A percentile compares a stretch with the other conserved stretches of the same genome.
These are phyloP conservation scores for Pestalotiopsis sp. DNA, from an alignment of 2,329 filamentous ascomycete species.

Conservation along the genomic window DNA sequence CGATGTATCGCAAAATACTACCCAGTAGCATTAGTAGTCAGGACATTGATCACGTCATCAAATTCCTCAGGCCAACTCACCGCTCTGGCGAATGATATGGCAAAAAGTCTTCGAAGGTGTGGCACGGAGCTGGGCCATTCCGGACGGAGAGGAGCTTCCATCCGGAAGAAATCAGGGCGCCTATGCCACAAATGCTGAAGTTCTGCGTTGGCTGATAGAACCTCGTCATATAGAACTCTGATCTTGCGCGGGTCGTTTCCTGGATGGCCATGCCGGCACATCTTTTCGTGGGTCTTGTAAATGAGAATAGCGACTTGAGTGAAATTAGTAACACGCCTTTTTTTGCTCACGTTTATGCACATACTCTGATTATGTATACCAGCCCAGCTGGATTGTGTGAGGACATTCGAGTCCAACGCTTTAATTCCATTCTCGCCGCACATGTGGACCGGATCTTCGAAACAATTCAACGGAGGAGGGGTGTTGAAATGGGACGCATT, in stretches of 20 bases:
- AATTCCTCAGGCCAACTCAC: neutral
- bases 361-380: slow-evolving; percentile 7
- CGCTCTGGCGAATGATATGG: slow-evolving; percentile 3
- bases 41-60: neutral
- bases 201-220: neutral
- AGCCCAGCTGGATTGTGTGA: slow-evolving; percentile 7
- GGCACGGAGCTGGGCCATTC: slow-evolving; percentile 5
- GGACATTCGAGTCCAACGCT: slow-evolving; percentile 1
- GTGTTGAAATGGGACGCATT: slow-evolving; percentile 1
- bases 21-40: neutral
- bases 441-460: neutral
- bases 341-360: neutral
- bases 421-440: neutral
- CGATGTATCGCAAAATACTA: slow-evolving; percentile 4
- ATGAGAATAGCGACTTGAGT: neutral
- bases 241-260: neutral
- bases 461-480: slow-evolving; percentile 2
- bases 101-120: slow-evolving; percentile 1
- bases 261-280: neutral
- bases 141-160: slow-evolving; percentile 1
- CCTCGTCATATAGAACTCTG: neutral
- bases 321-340: neutral
- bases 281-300: slow-evolving; percentile 1
- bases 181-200: slow-evolving; percentile 7
- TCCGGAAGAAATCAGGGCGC: slow-evolving; percentile 1